A percentile compares a stretch with the other conserved stretches of the same genome.
These are phyloP conservation scores for Zygosaccharomyces gambellarensis DNA, from an alignment of 805 yeast genomes.

Conservation along the genomic window DNA sequence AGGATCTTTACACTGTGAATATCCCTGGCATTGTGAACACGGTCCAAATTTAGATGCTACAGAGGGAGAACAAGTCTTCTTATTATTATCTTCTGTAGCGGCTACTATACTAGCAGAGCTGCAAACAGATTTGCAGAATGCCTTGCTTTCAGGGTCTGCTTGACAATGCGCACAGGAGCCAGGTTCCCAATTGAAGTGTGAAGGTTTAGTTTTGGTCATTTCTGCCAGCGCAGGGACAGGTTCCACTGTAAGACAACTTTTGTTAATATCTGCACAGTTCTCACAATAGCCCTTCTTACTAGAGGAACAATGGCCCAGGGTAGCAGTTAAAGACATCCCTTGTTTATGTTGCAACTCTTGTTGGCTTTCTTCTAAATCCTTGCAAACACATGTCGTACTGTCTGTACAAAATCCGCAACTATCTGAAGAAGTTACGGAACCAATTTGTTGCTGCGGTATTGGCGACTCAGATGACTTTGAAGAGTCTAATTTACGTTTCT, in stretches of 20 bases:
- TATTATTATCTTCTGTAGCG: neutral
- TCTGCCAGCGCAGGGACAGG: constrained; percentile 9
- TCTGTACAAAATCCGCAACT: constrained; percentile 89
- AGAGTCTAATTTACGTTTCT: constrained; percentile 6
- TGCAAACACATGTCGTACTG: constrained; percentile 86
- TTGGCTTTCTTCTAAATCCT: constrained; percentile 51
- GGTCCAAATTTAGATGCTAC: constrained; percentile 63
- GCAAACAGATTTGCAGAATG: constrained; percentile 84
- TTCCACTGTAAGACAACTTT: constrained; percentile 28
- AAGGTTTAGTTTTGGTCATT: neutral
- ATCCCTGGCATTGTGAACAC: constrained; percentile 74
- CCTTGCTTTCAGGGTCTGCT: constrained; percentile 78
- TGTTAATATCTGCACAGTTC: constrained; percentile 39
- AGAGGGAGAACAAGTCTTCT: constrained; percentile 1
- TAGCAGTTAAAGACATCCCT: constrained; percentile 29
- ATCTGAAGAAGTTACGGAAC: neutral
- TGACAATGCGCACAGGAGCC: constrained; percentile 84
- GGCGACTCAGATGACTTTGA: constrained; percentile 1
- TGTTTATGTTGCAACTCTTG: constrained; percentile 3
- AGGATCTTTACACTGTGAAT: constrained; percentile 83
- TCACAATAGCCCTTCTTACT: constrained; percentile 38
- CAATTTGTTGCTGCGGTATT: constrained; percentile 4
- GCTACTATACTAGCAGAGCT: constrained; percentile 29
- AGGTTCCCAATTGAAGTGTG: constrained; percentile 44
- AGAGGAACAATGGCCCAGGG: constrained; percentile 15